Base-by-base conservation (phyloP, 2,329 filamentous ascomycete species). In the Penicillium sp. region DNA sequence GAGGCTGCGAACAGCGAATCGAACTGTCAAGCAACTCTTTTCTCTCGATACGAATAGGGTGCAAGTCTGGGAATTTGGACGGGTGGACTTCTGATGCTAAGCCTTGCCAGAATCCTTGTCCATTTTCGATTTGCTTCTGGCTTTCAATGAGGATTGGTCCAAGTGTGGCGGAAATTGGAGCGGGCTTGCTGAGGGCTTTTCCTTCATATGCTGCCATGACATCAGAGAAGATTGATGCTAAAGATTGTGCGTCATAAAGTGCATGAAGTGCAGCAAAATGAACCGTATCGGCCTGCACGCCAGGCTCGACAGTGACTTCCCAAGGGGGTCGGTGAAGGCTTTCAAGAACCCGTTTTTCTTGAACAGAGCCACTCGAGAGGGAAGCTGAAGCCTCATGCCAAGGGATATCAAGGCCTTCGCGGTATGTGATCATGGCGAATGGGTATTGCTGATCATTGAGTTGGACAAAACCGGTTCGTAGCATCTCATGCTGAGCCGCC, bases 161-260 rank as follows among this genome's bases (percentile, higher is more conserved):
- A 6, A 80, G 60, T 11, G 75, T 58, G 31, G 64, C 54, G 6
- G 73, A 69, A 14, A 81, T 64, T 3, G 69, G 53, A n/a, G 59
- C 37, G 3, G 60, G 51, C 6, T 50, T 38, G 1, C 48, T 41
- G 1, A 69, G 41, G 1, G 46, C 9, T 2, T 59, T 49, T 3
- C 59, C 64, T 7, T 59, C 49, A 27, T 78, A 73, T 9, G 65
- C 58, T 28, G 56, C 58, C 2, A 67, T 58, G 10, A 95, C 71
- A 55, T 85, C 79, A 0, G 72, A 60, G 1, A 95, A 67, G 1
- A 96, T 75, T 0, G 74, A 60, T 3, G 79, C 73, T 9, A 96
- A 70, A 7, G 88, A 89, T 32, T 81, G 76, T 0, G 89, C 90
- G 69, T 96, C 90, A 55, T 94, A 96, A 0, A 96, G 72, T 0